phyloP scores from a whole-genome alignment of 1,284 basidiomycete species.

The Phellopilus nigrolimitatus region DNA sequence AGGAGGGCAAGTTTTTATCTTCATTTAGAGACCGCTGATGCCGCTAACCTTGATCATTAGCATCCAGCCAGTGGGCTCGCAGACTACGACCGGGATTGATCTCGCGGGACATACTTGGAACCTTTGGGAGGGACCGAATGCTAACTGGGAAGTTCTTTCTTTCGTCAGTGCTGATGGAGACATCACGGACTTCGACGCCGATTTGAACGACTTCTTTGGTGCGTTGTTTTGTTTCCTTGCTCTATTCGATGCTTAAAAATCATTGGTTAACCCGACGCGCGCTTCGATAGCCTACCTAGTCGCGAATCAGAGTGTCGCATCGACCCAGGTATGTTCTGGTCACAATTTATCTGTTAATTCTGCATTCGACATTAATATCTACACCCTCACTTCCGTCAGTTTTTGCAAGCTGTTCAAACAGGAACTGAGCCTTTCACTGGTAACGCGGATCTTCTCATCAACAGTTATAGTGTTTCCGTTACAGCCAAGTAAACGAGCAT shows the following conservation, averaged over 20 bases:
- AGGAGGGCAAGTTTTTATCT: conserved; percentile 43
- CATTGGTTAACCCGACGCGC: not conserved
- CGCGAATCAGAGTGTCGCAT: conserved; percentile 36
- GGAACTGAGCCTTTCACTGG: conserved; percentile 46
- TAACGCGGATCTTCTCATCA: conserved; percentile 36
- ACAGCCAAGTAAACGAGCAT: conserved; percentile 7
- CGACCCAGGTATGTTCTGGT: conserved; percentile 34
- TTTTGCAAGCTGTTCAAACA: conserved; percentile 41
- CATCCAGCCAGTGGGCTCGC: conserved; percentile 52
- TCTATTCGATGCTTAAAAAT: too few relatives aligned
- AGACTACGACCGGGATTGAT: conserved; percentile 37
- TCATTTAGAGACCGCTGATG: conserved; percentile 22
- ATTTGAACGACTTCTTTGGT: conserved; percentile 56
- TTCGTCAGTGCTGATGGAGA: conserved; percentile 47
- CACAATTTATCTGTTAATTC: too few relatives aligned
- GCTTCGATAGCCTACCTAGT: conserved; percentile 36
- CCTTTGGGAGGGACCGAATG: conserved; percentile 51
- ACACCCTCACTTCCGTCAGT: conserved; percentile 34
- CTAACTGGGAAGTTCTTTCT: conserved; percentile 52
- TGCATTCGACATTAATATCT: not conserved
- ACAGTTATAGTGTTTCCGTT: conserved; percentile 34
- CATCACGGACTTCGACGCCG: conserved; percentile 49
- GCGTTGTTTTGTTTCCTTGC: conserved; percentile 21
- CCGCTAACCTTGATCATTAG: conserved; percentile 29
- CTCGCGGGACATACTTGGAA: conserved; percentile 52